These are phyloP conservation scores for Carex kokanica DNA, from an alignment of 176 grass and related monocot genomes.

Conservation along the genomic window DNA sequence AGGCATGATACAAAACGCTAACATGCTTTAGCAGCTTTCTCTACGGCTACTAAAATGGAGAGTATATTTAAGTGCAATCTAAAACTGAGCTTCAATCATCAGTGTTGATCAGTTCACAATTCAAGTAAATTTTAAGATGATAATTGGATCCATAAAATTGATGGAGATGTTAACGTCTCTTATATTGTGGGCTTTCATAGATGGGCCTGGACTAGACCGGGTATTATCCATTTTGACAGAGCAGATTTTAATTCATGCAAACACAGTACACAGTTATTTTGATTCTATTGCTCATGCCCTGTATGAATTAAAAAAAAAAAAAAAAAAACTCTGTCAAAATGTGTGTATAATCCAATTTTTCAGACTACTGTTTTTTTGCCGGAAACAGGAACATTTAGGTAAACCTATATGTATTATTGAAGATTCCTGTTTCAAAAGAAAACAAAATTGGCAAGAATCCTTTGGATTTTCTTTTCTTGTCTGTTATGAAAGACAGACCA, in stretches of 20 bases:
- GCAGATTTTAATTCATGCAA: too few species aligned
- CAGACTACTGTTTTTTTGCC: neutral
- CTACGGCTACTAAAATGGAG: too few species aligned
- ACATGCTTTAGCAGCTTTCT: neutral
- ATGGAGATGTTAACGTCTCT: neutral
- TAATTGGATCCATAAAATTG: neutral
- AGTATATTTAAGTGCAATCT: neutral
- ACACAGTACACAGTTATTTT: too few species aligned
- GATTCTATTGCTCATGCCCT: too few species aligned
- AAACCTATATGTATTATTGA: neutral
- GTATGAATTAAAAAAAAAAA: too few species aligned
- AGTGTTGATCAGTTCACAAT: neutral
- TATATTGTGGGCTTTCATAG: neutral
- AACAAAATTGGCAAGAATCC: slow-evolving; percentile 12
- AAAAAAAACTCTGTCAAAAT: too few species aligned
- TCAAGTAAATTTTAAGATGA: neutral
- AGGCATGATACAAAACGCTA: neutral
- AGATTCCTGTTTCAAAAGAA: neutral
- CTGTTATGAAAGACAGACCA: slow-evolving; percentile 6
- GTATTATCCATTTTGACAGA: neutral
- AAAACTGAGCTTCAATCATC: neutral
- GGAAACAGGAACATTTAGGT: neutral
- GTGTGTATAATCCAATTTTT: neutral
- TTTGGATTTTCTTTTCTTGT: slow-evolving; percentile 21
- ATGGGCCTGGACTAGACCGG: neutral